A percentile compares a stretch with the other conserved stretches of the same genome.
phyloP scores from a whole-genome alignment of 768 basidiomycete species.

The Tricholoma matsutake region DNA sequence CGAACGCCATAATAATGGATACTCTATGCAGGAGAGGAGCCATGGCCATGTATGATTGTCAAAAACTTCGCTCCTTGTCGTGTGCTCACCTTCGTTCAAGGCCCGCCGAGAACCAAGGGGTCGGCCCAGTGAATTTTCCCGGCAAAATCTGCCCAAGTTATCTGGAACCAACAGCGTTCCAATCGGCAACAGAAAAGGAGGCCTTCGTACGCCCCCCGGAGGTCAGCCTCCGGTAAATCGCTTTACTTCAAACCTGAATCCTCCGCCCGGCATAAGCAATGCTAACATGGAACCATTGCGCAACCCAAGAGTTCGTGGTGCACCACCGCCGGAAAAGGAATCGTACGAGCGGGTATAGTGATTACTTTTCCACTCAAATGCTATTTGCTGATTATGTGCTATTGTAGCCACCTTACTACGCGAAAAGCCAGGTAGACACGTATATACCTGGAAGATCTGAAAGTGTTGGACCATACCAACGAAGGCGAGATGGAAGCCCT shows the following conservation, averaged over 20 bases:
- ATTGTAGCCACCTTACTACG: slow-evolving; percentile 10
- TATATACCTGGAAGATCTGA: slow-evolving; percentile 14
- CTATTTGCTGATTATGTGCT: background rate
- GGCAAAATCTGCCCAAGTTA: slow-evolving; percentile 13
- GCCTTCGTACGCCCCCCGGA: slow-evolving; percentile 8
- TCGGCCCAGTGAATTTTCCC: slow-evolving; percentile 20
- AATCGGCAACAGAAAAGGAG: slow-evolving; percentile 27
- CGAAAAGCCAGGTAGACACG: slow-evolving; percentile 8
- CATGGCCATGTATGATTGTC: background rate
- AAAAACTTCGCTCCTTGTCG: background rate
- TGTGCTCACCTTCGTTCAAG: background rate
- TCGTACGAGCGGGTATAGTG: slow-evolving; percentile 24
- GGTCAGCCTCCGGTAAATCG: slow-evolving; percentile 3
- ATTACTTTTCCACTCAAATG: background rate
- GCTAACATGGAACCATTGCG: slow-evolving; percentile 9
- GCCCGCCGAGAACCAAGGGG: slow-evolving; percentile 23
- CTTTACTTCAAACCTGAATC: background rate
- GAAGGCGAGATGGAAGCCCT: slow-evolving; percentile 12
- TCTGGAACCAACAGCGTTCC: slow-evolving; percentile 40
- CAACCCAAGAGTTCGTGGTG: slow-evolving; percentile 15
- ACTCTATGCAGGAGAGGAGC: slow-evolving; percentile 7
- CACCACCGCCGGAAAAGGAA: slow-evolving; percentile 21
- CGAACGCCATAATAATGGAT: slow-evolving; percentile 1
- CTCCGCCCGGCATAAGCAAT: slow-evolving; percentile 9
- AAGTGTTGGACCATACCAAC: slow-evolving; percentile 2